Base-by-base conservation (phyloP, 2,329 filamentous ascomycete species). In the Eutypa lata region DNA sequence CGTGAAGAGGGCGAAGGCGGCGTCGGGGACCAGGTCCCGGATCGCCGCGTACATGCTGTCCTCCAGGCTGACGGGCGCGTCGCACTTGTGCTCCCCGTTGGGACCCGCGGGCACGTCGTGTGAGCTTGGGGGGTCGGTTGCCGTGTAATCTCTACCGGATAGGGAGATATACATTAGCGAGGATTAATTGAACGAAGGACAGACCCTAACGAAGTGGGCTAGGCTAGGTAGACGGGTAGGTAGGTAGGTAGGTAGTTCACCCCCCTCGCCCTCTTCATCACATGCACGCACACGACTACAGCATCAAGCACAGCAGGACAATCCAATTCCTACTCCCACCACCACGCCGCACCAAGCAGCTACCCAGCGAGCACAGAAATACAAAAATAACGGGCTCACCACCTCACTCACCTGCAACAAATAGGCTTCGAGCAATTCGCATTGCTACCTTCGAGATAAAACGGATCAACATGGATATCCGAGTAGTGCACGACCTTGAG, bases 401-500 rank as follows among this genome's bases (percentile, higher is more conserved):
- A 6, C 37, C 28, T 5, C 38, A 44, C 66, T 65, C 53, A 73
- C 61, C 81, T 75, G 66, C 82, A 86, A 66, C 82, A 86, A 51
- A 84, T 80, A 1, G 79, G 80, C 62, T 83, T 82, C 26, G 74
- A 74, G 65, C 82, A 86, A 54, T 82, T 72, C 21, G 76, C 73
- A 60, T 73, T 82, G 7, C 79, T 72, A 0, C 82, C 82, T 2
- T 73, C 66, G 22, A 74, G 73, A 62, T 86, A 86, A 11, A 74
- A 70, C 6, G 74, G 76, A 56, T 86, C 82, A 50, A 85, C 69
- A 53, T 85, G 82, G 42, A 83, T 80, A 57, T 86, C 82, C 13
- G 79, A 82, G 63, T 80, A 80, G 60, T 86, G 82, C 22, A 83
- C 79, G 4, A 86, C 71, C 57, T 78, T 76, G 57, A 83, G 62